Evolutionary conservation across 2,329 filamentous ascomycete genomes (phyloP), one percentile per base, ranked within the genome.

Genomic region (Phoma sp.): DNA sequence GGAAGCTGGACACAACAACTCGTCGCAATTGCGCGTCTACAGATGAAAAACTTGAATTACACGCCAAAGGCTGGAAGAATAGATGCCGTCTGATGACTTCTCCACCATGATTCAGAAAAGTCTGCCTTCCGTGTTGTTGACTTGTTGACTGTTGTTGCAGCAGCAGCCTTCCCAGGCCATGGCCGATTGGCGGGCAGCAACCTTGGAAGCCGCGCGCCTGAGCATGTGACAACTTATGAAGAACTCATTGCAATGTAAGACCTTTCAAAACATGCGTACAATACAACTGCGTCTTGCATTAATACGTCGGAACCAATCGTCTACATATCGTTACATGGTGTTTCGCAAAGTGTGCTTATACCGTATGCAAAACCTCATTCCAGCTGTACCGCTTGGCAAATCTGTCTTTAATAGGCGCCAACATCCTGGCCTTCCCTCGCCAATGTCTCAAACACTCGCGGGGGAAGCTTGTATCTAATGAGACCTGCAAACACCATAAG

Each of bases 401-500:
- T n/a, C 14, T 33, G 38, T 10, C n/a, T 30, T 52, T 52, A 73
- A 58, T 67, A 70, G 42, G 65, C 69, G 25, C 70, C 70, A 27
- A 69, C 67, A 22, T 69, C 68, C 41, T 69, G 67, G 2, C 89
- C 90, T 36, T 90, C 91, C 70, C 88, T 85, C 43, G 92, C 93
- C 69, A 98, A 79, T 59, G 89, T 90, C 80, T 97, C 93, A 77
- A 96, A 93, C 50, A 98, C 83, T 68, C 90, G 85, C 33, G 90
- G 89, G 45, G 91, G 91, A 78, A 98, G 84, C 69, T 95, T 87
- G 77, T 96, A 98, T 70, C 90, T 87, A 70, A 98, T 86, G 82
- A 96, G 86, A 52, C 92, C 93, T 13, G 92, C 93, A 79, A 96
- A 98, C 11, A 95, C 89, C 80, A 95, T 96, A 67, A 97, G 77